Percentiles rank a stretch among this genome's conserved stretches.
phyloP scores from a whole-genome alignment of 495 filamentous ascomycete genomes.

The Trichoderma asperelloides region DNA sequence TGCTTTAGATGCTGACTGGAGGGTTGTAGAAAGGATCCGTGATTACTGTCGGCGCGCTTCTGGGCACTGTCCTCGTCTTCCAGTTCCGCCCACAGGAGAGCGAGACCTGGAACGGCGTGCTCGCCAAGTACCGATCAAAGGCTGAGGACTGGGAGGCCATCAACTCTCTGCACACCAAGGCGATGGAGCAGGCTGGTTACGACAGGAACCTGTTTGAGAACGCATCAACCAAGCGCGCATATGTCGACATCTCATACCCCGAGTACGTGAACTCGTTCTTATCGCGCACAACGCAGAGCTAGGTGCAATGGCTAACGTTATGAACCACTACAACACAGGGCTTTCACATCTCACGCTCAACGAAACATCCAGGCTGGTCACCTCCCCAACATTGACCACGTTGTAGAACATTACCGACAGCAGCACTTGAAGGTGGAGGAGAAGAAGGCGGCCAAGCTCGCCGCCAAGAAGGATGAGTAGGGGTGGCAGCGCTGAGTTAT shows the following conservation, averaged over 20 bases:
- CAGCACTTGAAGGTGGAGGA: slow-evolving; percentile 37
- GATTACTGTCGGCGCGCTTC: slow-evolving; percentile 26
- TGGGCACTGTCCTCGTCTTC: slow-evolving; percentile 27
- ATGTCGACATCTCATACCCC: slow-evolving; percentile 35
- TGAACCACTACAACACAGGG: slow-evolving; percentile 25
- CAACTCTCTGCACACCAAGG: slow-evolving; percentile 31
- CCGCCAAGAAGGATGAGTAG: slow-evolving; percentile 18
- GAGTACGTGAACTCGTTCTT: slow-evolving; percentile 31
- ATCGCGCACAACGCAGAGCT: background rate
- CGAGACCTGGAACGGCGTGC: slow-evolving; percentile 27
- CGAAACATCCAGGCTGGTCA: slow-evolving; percentile 38
- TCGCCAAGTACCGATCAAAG: slow-evolving; percentile 27
- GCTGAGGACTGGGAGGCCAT: slow-evolving; percentile 29
- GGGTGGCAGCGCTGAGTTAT: slow-evolving; percentile 8
- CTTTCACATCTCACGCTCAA: slow-evolving; percentile 33
- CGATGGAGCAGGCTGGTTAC: slow-evolving; percentile 38
- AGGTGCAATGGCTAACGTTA: background rate
- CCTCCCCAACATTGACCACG: slow-evolving; percentile 32
- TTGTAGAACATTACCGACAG: slow-evolving; percentile 39
- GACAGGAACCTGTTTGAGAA: slow-evolving; percentile 36
- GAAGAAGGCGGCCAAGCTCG: slow-evolving; percentile 35
- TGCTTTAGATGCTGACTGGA: background rate
- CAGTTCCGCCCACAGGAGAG: slow-evolving; percentile 33
- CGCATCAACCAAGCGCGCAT: slow-evolving; percentile 19
- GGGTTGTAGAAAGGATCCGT: slow-evolving; percentile 28